Evolutionary conservation across 352 stramenopile species (phyloP), one percentile per base, ranked within the genome.

Genomic region (Phytophthora fragariae): DNA sequence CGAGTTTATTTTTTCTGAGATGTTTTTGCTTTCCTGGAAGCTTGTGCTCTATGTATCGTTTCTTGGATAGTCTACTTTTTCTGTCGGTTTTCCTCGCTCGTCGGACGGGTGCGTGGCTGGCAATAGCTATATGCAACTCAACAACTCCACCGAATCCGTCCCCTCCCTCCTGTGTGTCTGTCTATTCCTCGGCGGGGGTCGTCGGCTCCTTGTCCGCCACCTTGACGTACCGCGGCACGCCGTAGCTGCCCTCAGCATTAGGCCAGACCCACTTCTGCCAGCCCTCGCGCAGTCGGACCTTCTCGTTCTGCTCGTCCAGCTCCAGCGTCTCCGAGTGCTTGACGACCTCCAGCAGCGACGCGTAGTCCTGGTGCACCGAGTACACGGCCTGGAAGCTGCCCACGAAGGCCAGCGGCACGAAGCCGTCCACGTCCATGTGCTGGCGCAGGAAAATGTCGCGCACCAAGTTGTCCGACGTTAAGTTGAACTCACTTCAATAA

Each of bases 201-300:
- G 24, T 27, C 47, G 59, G 56, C 31, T 77, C 71, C 39, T 66
- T 61, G 37, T 85, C 82, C 27, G 72, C 66, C 6, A 90, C 66
- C 83, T 98, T 98, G 75, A 98, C 88, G 84, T 97, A 98, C 47
- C 83, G 80, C 37, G 90, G 88, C n/a, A 97, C 88, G 33, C 92
- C 92, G 70, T 89, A 93, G 60, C 85, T 82, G 69, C 92, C 92
- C n/a, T 95, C 83, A 39, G 77, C 81, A 68, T 97, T 97, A 8
- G 92, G 92, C 82, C 92, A 96, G 52, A 98, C 81, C 92, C 92
- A 98, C 82, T 90, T 86, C 61, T 95, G 68, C 92, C 92, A 98
- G 62, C 82, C 90, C 19, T 94, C 67, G 49, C 88, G 89, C 69
- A 96, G 78, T 56, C 92, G 89, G 47, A 98, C 93, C 78, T 94